phyloP scores from a whole-genome alignment of 2,329 filamentous ascomycete species.

The Metarhizium anisopliae region DNA sequence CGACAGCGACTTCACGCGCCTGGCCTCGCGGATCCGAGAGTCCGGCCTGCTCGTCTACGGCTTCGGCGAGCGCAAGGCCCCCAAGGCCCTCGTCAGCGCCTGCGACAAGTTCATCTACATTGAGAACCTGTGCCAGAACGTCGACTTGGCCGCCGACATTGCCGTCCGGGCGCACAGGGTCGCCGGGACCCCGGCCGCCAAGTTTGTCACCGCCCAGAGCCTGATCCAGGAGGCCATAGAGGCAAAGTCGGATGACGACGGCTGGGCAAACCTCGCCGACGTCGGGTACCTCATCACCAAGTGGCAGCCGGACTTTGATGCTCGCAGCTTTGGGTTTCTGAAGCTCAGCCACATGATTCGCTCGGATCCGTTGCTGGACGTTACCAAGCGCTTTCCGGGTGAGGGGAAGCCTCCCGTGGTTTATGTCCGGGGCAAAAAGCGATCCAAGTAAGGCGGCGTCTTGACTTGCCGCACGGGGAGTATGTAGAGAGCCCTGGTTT shows the following conservation, averaged over 20 bases:
- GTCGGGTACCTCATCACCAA: slow-evolving; percentile 18
- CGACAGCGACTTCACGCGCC: slow-evolving; percentile 26
- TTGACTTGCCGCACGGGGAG: no score
- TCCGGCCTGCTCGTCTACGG: slow-evolving; percentile 24
- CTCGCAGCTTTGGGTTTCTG: slow-evolving; percentile 17
- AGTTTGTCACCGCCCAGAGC: neutral
- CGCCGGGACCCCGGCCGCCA: neutral
- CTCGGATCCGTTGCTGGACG: slow-evolving; percentile 1
- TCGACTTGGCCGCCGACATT: neutral
- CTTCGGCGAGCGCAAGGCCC: slow-evolving; percentile 23
- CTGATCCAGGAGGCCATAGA: slow-evolving; percentile 12
- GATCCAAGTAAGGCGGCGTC: neutral
- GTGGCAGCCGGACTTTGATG: slow-evolving; percentile 21
- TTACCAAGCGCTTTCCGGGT: neutral
- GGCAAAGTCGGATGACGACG: slow-evolving; percentile 14
- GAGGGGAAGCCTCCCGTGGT: slow-evolving; percentile 1
- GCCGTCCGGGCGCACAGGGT: neutral
- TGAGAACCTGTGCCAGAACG: slow-evolving; percentile 10
- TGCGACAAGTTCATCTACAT: slow-evolving; percentile 25
- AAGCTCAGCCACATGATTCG: slow-evolving; percentile 14
- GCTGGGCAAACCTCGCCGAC: slow-evolving; percentile 18
- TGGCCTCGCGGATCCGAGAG: slow-evolving; percentile 24
- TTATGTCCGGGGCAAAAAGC: neutral
- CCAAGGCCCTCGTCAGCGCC: slow-evolving; percentile 20
- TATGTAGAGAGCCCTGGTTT: no score